phyloP scores from a whole-genome alignment of 1,284 basidiomycete genomes.

The Mycena sp. region DNA sequence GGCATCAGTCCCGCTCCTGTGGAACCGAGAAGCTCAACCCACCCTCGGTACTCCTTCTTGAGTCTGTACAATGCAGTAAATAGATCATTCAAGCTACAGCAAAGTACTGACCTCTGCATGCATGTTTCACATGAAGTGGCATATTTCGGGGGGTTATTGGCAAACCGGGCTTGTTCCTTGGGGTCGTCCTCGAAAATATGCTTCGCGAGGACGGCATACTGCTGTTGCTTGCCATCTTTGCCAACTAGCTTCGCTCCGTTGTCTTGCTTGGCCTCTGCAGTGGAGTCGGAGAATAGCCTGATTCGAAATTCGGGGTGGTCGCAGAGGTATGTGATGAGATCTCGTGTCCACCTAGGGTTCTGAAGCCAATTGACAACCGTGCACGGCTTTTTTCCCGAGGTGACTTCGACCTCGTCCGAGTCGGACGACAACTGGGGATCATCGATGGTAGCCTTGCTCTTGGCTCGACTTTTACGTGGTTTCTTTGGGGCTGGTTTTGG shows the following conservation, averaged over 20 bases:
- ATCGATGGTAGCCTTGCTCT: too few relatives aligned
- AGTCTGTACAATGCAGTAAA: constrained; percentile 12
- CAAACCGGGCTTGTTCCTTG: constrained; percentile 20
- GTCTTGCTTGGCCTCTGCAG: constrained; percentile 27
- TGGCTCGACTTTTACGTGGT: too few relatives aligned
- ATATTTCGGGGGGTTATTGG: constrained; percentile 24
- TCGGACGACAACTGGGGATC: too few relatives aligned
- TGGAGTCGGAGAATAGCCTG: too few relatives aligned
- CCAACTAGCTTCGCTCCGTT: constrained; percentile 9
- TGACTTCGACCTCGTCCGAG: too few relatives aligned
- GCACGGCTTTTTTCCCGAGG: too few relatives aligned
- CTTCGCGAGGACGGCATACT: constrained; percentile 25
- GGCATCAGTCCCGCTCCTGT: constrained; percentile 34
- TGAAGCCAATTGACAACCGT: too few relatives aligned
- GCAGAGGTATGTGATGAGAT: too few relatives aligned
- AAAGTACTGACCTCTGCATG: constrained; percentile 23
- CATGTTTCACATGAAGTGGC: constrained; percentile 31
- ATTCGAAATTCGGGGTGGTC: too few relatives aligned
- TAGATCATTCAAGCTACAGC: background rate
- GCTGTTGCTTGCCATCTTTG: constrained; percentile 27
- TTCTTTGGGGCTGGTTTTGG: too few relatives aligned
- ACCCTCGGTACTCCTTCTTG: constrained; percentile 24
- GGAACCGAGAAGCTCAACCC: constrained; percentile 16
- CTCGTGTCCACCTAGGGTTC: too few relatives aligned
- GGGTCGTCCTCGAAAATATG: constrained; percentile 29